Percentiles rank a stretch among this genome's conserved stretches.
These are phyloP conservation scores for Solanum phureja DNA, from an alignment of 257 asterid genomes.

Conservation along the genomic window DNA sequence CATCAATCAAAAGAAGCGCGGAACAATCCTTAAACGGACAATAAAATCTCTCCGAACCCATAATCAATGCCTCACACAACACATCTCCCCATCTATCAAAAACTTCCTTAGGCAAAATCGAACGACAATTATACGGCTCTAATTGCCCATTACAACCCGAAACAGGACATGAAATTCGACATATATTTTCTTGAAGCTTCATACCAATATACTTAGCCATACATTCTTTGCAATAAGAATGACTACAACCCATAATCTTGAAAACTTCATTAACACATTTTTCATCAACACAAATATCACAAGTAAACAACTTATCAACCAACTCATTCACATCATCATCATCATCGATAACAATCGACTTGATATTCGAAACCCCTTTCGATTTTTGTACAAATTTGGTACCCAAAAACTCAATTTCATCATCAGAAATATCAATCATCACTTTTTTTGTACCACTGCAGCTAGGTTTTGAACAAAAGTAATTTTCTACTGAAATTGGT, in stretches of 20 bases:
- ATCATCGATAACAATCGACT: background rate
- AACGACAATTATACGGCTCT: conserved; percentile 49
- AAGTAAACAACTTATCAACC: background rate
- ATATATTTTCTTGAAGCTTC: conserved; percentile 35
- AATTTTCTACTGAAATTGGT: background rate
- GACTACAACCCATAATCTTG: conserved; percentile 29
- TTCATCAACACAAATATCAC: conserved; percentile 40
- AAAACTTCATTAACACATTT: conserved; percentile 18
- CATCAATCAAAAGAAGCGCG: conserved; percentile 38
- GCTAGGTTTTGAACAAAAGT: background rate
- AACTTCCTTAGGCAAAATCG: conserved; percentile 45
- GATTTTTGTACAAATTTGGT: background rate
- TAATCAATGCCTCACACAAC: conserved; percentile 42
- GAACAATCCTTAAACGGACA: conserved; percentile 68
- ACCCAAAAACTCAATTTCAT: background rate
- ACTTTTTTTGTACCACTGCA: background rate
- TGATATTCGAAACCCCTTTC: background rate
- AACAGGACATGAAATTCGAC: conserved; percentile 35
- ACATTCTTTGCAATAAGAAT: conserved; percentile 42
- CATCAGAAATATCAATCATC: background rate
- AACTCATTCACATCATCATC: background rate
- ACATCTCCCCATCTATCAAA: conserved; percentile 72
- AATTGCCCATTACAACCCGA: conserved; percentile 35
- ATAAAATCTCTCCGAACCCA: conserved; percentile 38
- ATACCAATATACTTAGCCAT: conserved; percentile 34